Percentiles rank a stretch among this genome's conserved stretches.
Evolutionary conservation across 345 rosid species (phyloP).

Genomic region (Acer saccharum): DNA sequence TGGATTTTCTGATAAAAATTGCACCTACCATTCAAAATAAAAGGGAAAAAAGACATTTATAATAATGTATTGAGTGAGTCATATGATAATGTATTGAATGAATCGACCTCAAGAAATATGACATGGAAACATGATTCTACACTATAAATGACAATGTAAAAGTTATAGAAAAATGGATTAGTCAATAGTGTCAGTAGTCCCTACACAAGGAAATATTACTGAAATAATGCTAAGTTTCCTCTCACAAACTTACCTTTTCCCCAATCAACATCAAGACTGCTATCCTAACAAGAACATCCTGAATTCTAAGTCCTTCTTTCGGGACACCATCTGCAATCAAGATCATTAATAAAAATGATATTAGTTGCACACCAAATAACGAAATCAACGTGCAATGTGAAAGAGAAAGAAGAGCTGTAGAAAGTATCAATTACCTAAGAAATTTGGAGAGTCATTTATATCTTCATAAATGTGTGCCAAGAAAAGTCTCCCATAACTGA

Average conservation of each 20-base stretch:
- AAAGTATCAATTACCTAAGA: slow-evolving; percentile 62
- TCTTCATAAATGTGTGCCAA: slow-evolving; percentile 75
- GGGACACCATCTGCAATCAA: slow-evolving; percentile 92
- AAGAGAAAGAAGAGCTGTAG: slow-evolving; percentile 13
- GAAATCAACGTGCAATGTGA: not conserved
- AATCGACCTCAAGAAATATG: slow-evolving; percentile 19
- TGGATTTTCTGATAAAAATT: slow-evolving; percentile 56
- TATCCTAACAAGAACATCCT: slow-evolving; percentile 84
- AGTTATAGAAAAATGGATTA: not conserved
- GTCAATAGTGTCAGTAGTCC: not conserved
- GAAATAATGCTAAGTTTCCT: not conserved
- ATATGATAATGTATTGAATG: slow-evolving; percentile 14
- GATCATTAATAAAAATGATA: slow-evolving; percentile 14
- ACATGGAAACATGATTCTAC: not conserved
- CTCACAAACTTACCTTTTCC: slow-evolving; percentile 66
- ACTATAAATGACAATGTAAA: not conserved
- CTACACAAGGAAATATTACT: not conserved
- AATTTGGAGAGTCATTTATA: slow-evolving; percentile 59
- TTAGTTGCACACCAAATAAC: slow-evolving; percentile 7
- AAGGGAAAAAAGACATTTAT: slow-evolving; percentile 4
- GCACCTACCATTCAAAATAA: slow-evolving; percentile 49
- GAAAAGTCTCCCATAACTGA: slow-evolving; percentile 78
- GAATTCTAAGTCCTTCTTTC: slow-evolving; percentile 94
- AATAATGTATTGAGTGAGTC: slow-evolving; percentile 13
- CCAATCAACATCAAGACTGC: slow-evolving; percentile 64